Conservation (phyloP, 2,329 filamentous ascomycete genomes). For the Penicillium aurantiogriseum region DNA sequence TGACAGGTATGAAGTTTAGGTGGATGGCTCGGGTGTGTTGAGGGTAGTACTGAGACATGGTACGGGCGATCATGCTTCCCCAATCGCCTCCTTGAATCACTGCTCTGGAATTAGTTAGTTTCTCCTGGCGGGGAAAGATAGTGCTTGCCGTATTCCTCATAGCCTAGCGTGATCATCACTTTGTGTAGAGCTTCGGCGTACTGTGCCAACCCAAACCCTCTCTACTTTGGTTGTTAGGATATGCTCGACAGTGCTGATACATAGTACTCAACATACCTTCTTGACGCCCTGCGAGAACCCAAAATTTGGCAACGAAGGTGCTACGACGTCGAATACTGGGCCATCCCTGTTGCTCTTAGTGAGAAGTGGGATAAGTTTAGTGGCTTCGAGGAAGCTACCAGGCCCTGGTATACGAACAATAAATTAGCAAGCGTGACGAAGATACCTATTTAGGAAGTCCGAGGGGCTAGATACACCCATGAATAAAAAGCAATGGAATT, state of each 20-base stretch:
- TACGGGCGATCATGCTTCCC: conserved; percentile 64
- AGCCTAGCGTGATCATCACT: conserved; percentile 68
- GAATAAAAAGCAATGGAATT: conserved; percentile 66
- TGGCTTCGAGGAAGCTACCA: conserved; percentile 63
- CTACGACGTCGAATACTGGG: conserved; percentile 55
- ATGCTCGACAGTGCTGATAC: neutral
- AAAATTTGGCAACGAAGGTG: conserved; percentile 56
- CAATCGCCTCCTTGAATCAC: conserved; percentile 66
- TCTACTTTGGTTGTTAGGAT: conserved; percentile 32
- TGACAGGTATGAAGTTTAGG: conserved; percentile 57
- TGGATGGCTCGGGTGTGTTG: conserved; percentile 59
- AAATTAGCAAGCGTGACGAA: neutral
- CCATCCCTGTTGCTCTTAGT: conserved; percentile 31
- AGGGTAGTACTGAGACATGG: conserved; percentile 61
- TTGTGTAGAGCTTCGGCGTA: conserved; percentile 66
- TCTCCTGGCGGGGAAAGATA: neutral
- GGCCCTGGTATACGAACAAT: conserved; percentile 45
- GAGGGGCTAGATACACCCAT: conserved; percentile 52
- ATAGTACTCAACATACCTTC: conserved; percentile 19
- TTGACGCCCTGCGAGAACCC: conserved; percentile 52
- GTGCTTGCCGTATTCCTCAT: conserved; percentile 54
- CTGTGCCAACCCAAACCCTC: conserved; percentile 58
- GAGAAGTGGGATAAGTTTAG: conserved; percentile 47
- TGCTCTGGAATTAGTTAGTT: conserved; percentile 8
- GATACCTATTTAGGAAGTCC: conserved; percentile 8